Evolutionary conservation across 176 grass and related monocot genomes (phyloP), one percentile per base, ranked within the genome.

Genomic region (Avena sativa): DNA sequence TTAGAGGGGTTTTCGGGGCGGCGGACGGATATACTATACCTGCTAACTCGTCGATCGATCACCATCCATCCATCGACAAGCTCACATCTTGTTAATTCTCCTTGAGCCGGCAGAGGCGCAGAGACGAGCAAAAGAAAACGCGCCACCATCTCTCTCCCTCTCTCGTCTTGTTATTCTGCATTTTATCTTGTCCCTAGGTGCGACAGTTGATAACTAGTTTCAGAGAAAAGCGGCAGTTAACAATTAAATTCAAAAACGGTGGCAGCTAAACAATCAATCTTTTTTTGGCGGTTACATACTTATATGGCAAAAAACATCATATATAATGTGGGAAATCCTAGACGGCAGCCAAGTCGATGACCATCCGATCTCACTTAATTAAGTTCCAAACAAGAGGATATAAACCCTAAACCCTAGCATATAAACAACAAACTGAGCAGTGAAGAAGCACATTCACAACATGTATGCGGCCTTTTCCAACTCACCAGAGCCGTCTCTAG

Each of bases 1-100:
- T 75, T 75, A 23, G 72, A 49, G 48, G 21, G 21, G n/a, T 14
- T 75, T 75, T 51, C 72, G 28, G 72, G 72, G 72, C 47, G 72
- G 72, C 47, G 72, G 47, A 28, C 23, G 13, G 46, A 26, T 75
- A 75, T 28, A 43, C 40, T 43, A 75, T 43, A 75, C 23, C 64
- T 67, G 64, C 28, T 67, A 67, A 26, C 46, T 75, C 26, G 5
- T 50, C 46, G 9, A 74, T 49, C 40, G 6, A 34, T 34, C 43
- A 0, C 44, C 10, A 13, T 64, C 26, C 62, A 30, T 15, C 23
- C 10, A 64, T 20, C 44, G n/a, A 67, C 64, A 34, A 8, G 0
- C 5, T 50, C 46, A 21, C 46, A 12, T 51, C 71, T 74, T 74
- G 44, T 25, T 23, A 49, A 73, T 48, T 26, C 32, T 30, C 48